These are phyloP conservation scores for Penicillium brasilianum DNA, from an alignment of 2,329 filamentous ascomycete genomes.

Conservation along the genomic window DNA sequence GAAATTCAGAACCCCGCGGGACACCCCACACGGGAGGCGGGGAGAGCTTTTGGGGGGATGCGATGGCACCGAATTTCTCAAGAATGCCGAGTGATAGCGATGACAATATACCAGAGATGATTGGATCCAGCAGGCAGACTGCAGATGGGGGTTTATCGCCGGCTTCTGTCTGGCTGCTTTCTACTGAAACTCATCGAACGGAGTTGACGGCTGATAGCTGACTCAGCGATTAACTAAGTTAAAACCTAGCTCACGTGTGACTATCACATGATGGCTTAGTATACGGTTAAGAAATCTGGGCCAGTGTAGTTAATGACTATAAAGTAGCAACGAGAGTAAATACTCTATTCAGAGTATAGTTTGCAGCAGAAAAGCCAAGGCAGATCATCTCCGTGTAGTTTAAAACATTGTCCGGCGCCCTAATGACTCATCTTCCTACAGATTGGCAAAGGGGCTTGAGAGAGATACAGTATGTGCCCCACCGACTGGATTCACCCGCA, in stretches of 20 bases:
- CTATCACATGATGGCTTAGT: not conserved
- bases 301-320: not conserved
- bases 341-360: not conserved
- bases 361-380: not conserved
- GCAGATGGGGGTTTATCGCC: constrained; percentile 24
- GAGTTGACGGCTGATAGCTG: constrained; percentile 11
- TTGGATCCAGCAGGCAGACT: constrained; percentile 20
- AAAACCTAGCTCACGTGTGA: constrained; percentile 10
- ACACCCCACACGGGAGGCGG: constrained; percentile 30
- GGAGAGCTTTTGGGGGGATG: constrained; percentile 7
- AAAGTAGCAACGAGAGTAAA: not conserved
- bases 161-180: constrained; percentile 28
- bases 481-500: not conserved
- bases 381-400: not conserved
- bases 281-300: too few relatives aligned
- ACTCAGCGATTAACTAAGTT: constrained; percentile 8
- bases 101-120: constrained; percentile 18
- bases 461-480: not conserved
- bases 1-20: constrained; percentile 25
- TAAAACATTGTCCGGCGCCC: not conserved
- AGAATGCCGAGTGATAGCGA: not conserved
- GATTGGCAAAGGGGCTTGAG: not conserved
- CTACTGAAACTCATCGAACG: not conserved
- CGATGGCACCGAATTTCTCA: not conserved
- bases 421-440: not conserved